These are phyloP conservation scores for maize (Zea mays) DNA, from an alignment of 176 grass and related monocot genomes.

Conservation along the genomic window Zm-B73-REFERENCE-NAM-5.0 NC_050098.1:223721501-223722000, in stretches of 20 bases:
- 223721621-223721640: neutral
- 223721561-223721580: conserved; percentile 3
- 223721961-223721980: no score
- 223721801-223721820: conserved; percentile 7
- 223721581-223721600: neutral
- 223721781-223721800: neutral
- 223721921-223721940: no score
- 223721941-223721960: no score
- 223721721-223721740: no score
- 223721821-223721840: neutral
- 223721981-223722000: no score
- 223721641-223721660: neutral
- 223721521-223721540: conserved; percentile 19
- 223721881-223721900: neutral
- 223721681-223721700: no score
- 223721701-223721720: no score
- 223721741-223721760: no score
- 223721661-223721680: no score
- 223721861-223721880: conserved; percentile 42
- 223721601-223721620: conserved; percentile 35
- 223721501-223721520: conserved; percentile 2
- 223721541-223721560: conserved; percentile 1
- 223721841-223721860: neutral
- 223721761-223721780: no score
- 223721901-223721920: neutral